Base-by-base conservation (phyloP, 2,329 filamentous ascomycete species). In the Ophiostoma fasciatum region DNA sequence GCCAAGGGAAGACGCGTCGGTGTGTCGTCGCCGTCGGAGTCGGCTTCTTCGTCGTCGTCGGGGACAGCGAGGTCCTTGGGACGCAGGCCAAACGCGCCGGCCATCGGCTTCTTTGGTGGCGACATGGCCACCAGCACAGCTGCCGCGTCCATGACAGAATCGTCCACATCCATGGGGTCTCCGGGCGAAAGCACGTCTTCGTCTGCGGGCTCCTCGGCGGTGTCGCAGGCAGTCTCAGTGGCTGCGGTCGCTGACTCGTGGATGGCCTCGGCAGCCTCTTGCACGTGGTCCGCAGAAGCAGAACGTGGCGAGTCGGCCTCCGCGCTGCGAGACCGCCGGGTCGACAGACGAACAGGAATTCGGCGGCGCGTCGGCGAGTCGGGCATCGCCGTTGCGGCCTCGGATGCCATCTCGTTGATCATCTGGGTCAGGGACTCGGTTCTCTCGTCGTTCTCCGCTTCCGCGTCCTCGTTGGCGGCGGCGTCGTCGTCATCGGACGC, bases 21-120 rank as follows among this genome's bases (percentile, higher is more conserved):
- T 49, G 42, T 42, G 7, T 60, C 52, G 42, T 75, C 69, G 34
- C 72, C 68, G 26, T 75, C 71, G 0, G 65, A 70, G 5, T 74
- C 70, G 0, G 63, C 66, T 4, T 73, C 69, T 3, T 73, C 68
- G 0, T 62, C 65, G n/a, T 64, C 59, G 29, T 60, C 61, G n/a
- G n/a, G n/a, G 4, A 60, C 57, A 29, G 60, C 51, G 5, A 66
- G 47, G 23, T 71, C 63, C 45, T 64, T 63, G 12, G 63, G 52
- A 8, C 66, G 61, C 5, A 74, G 58, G 12, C 51, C 53, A 42
- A 64, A 67, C n/a, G 49, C 46, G 12, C 51, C 51, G 4, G 45
- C 39, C 4, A 45, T 38, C 13, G 33, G 43, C 35, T 51, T 49
- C 38, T 52, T 51, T 5, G 54, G 23, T 33, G 15, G 39, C 22